Base-by-base conservation (phyloP, 768 basidiomycete genomes). In the Xerocomus brunneocitrinus region DNA sequence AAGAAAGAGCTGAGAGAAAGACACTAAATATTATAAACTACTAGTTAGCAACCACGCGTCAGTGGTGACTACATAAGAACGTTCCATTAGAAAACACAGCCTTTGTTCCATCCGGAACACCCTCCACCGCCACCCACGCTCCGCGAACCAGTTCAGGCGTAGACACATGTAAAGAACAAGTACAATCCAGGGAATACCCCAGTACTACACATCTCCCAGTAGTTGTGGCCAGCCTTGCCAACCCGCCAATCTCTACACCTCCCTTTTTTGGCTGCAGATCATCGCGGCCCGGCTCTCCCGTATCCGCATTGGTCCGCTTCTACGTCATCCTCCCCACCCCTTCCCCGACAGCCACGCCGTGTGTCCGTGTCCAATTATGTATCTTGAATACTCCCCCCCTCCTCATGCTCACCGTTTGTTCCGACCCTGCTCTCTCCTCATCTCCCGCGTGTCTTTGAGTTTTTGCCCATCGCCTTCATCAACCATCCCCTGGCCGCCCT, bases 21-120 rank as follows among this genome's bases (percentile, higher is more conserved):
- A 5, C 1, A 14, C 19, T 1, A n/a, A 8, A 9, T 27, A 35
- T 48, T 66, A 50, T 61, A 67, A 53, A 19, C 19, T 19, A 19
- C 19, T 19, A 19, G 19, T 19, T 19, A 19, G 19, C 19, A 8
- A 31, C 7, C 47, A 25, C 35, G 47, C 46, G 34, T 25, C 5
- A 28, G 16, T 30, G 27, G 25, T 16, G 40, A n/a, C 28, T 24
- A 24, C 46, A n/a, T 32, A 13, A 8, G 66, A 67, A 67, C 57
- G 38, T 67, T 67, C 67, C 34, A 59, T 36, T 60, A 10, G 68
- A 70, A 67, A 13, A 63, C 65, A 66, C 65, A 66, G 65, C 65
- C 66, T 47, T 32, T 47, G 38, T 65, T 58, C 63, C 36, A 62
- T 48, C 31, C 39, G 34, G 58, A 64, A 48, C 41, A 6, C 43